Evolutionary conservation across 495 filamentous ascomycete genomes (phyloP).

Genomic region (Clohesyomyces aquaticus): DNA sequence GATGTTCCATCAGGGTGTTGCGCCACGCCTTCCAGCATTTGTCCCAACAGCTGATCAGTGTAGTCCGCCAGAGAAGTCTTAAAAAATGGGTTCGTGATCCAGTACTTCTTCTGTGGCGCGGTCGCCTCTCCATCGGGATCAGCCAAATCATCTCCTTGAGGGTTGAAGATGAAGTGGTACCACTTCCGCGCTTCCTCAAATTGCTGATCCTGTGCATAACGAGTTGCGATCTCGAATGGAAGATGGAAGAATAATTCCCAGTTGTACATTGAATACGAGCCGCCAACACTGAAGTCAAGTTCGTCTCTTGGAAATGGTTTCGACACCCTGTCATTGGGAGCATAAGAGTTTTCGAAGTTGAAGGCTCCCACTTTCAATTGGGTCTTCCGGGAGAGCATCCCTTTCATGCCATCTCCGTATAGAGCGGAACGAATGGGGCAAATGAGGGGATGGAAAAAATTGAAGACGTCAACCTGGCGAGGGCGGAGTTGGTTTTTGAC

Average conservation of each 20-base stretch:
- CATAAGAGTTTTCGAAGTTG: background rate
- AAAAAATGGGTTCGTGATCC: background rate
- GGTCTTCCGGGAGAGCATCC: background rate
- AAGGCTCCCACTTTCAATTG: background rate
- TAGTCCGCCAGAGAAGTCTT: background rate
- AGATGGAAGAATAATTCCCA: background rate
- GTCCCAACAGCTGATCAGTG: background rate
- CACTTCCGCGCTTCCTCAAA: background rate
- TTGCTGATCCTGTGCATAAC: background rate
- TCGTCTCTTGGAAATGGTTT: background rate
- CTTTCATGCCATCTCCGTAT: background rate
- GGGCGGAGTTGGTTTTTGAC: too few species aligned
- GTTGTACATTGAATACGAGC: background rate
- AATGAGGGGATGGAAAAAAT: background rate
- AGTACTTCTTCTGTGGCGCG: background rate
- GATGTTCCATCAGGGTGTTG: background rate
- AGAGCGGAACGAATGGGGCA: background rate
- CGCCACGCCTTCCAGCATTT: background rate
- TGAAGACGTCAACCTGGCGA: too few species aligned
- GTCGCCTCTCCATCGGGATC: background rate
- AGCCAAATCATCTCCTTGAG: too few species aligned
- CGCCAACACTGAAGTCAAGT: background rate
- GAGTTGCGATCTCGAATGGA: background rate
- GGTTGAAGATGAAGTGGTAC: background rate
- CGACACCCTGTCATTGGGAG: background rate